Percentiles rank a stretch among this genome's conserved stretches.
These are phyloP conservation scores for Tilletia walkeri DNA, from an alignment of 1,284 basidiomycete genomes.

Conservation along the genomic window DNA sequence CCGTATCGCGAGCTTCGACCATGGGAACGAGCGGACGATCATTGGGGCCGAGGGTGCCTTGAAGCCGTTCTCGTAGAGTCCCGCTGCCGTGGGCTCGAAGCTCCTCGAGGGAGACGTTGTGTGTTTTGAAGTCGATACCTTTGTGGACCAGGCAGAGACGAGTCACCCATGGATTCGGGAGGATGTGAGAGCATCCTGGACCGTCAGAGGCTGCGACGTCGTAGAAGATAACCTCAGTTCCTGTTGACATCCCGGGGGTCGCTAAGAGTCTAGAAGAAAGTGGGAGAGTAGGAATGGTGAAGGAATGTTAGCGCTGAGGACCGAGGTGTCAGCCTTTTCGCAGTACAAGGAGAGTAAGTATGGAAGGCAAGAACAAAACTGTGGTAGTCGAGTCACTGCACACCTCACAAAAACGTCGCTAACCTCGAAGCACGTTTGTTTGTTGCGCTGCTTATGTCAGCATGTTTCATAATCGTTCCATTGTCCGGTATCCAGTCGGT, in stretches of 20 bases:
- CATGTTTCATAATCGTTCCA: no score
- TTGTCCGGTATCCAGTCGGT: no score
- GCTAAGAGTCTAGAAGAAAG: no score
- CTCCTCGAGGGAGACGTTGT: slow-evolving; percentile 2
- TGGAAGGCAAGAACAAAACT: no score
- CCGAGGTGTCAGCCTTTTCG: no score
- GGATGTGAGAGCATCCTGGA: not conserved
- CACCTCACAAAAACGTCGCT: no score
- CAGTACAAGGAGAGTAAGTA: no score
- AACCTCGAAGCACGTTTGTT: no score
- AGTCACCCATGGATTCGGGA: slow-evolving; percentile 4
- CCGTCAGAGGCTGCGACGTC: slow-evolving; percentile 7
- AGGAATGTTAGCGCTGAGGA: no score
- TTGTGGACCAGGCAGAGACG: slow-evolving; percentile 8
- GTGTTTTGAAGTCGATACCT: not conserved
- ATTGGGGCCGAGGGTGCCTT: not conserved
- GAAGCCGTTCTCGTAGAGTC: not conserved
- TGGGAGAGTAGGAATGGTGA: no score
- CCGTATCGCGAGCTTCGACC: not conserved
- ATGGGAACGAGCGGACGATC: slow-evolving; percentile 10
- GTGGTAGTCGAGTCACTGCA: no score
- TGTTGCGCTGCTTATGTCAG: no score
- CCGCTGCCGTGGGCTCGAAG: not conserved
- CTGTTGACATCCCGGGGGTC: not conserved
- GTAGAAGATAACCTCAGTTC: not conserved